Evolutionary conservation across 73 alveolate species (phyloP), one percentile per base, ranked within the genome.

Genomic region (Durusdinium trenchii): DNA sequence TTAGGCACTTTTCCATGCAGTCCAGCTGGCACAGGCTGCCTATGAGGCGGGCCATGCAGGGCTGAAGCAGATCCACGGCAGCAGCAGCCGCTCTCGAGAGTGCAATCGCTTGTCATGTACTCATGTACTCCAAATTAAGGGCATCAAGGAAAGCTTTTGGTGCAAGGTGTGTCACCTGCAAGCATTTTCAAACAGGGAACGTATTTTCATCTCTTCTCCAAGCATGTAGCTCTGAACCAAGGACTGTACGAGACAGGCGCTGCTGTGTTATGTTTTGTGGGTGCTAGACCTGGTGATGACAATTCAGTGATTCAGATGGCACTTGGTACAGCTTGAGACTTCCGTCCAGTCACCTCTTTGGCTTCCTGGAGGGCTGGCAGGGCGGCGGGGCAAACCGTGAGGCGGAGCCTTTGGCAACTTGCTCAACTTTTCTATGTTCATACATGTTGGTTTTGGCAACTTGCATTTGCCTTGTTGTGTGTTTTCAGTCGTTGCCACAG

Each of bases 21-120:
- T 91, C 32, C 86, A 69, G 75, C 89, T 69, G 52, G 98, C 98
- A 46, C 98, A 91, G 36, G 87, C 89, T 52, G 98, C 98, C 98
- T 91, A 47, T 71, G 98, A 91, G 78, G 98, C 98, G 36, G 98
- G 98, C 57, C 86, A 91, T n/a, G 98, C 98, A 16, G 98, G 98
- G 40, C 76, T 69, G 46, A 91, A 91, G 54, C 98, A 91, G 89
- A 60, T 12, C 43, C 95, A n/a, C 12, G 95, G 67, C 47, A 32
- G 57, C 48, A 26, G 26, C 69, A 10, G 42, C 45, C 9, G 81
- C 46, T 12, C 1, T 12, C 9, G 42, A 78, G 79, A 18, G 45
- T 64, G 28, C 36, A 71, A 71, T 26, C 36, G 40, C 45, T 3
- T 20, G 26, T 9, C 47, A 67, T n/a, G n/a, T n/a, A n/a, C n/a